These are phyloP conservation scores for Capsicum baccatum DNA, from an alignment of 257 asterid species.

Conservation along the genomic window DNA sequence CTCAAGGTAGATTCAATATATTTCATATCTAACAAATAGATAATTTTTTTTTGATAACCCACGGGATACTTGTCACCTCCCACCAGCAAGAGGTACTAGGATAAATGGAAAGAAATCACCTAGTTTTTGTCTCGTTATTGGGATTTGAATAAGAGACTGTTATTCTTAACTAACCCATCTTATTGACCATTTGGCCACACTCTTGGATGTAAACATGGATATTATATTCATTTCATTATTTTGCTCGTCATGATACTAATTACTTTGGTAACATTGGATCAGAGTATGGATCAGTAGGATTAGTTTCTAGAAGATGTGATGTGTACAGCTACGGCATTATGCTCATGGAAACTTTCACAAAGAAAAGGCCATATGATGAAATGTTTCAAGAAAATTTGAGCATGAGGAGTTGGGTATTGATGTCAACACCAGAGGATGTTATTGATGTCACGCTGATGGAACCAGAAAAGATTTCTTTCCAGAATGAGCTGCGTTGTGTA, in stretches of 20 bases:
- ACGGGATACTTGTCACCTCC: too few relatives aligned
- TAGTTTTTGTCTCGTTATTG: too few relatives aligned
- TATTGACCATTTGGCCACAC: too few relatives aligned
- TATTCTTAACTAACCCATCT: too few relatives aligned
- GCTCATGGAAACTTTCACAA: constrained; percentile 27
- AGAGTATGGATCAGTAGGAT: constrained; percentile 3
- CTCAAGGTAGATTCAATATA: background rate
- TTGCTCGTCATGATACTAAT: background rate
- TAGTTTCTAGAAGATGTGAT: constrained; percentile 18
- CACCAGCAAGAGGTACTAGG: too few relatives aligned
- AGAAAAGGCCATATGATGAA: background rate
- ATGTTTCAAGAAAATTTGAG: constrained; percentile 15
- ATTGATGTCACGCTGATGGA: background rate
- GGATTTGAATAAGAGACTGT: too few relatives aligned
- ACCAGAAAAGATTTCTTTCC: background rate
- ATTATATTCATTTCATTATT: background rate
- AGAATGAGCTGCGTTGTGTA: background rate
- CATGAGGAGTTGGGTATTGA: constrained; percentile 14
- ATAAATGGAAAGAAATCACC: too few relatives aligned
- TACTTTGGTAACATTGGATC: background rate
- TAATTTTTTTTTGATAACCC: too few relatives aligned
- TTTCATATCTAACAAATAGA: background rate
- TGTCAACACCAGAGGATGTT: background rate
- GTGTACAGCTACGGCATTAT: constrained; percentile 30
- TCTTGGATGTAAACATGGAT: background rate